Conservation (phyloP, 176 grass and related monocot genomes). For the Sorghum bicolor region DNA sequence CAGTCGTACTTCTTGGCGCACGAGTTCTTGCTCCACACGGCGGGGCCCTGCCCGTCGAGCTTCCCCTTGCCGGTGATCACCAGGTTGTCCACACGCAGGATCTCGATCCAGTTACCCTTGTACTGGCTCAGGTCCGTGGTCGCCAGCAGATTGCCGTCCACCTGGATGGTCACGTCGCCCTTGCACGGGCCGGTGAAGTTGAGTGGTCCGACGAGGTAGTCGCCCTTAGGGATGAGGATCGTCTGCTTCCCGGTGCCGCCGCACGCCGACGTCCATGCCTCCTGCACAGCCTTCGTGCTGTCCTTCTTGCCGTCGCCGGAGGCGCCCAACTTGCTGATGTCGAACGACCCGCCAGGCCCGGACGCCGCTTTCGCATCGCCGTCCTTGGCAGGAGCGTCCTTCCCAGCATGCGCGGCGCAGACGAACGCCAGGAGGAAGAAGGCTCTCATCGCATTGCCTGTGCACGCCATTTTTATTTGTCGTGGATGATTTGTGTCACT, state of each 20-base stretch:
- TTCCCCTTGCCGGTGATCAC: conserved; percentile 34
- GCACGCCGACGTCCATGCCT: too few relatives aligned
- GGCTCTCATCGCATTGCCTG: not conserved
- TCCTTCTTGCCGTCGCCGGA: too few relatives aligned
- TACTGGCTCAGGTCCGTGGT: conserved; percentile 35
- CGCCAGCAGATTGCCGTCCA: conserved; percentile 39
- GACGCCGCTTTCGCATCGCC: too few relatives aligned
- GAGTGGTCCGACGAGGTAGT: not conserved
- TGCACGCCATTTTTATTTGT: not conserved
- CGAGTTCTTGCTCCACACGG: conserved; percentile 47
- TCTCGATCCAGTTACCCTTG: conserved; percentile 47
- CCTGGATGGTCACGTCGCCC: not conserved
- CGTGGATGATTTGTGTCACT: not conserved
- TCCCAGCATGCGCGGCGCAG: not conserved
- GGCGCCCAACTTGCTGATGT: too few relatives aligned
- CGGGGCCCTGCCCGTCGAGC: conserved; percentile 51
- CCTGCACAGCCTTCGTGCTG: too few relatives aligned
- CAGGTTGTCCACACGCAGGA: conserved; percentile 35
- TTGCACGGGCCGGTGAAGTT: not conserved
- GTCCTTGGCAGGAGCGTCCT: too few relatives aligned
- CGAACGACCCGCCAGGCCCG: too few relatives aligned
- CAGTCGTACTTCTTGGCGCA: conserved; percentile 52
- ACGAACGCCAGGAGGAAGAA: not conserved
- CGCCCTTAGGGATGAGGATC: not conserved
- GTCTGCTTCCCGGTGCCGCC: not conserved